Percentiles rank a stretch among this genome's conserved stretches.
These are phyloP conservation scores for Blastobotrys persicus DNA, from an alignment of 1,139 yeast species.

Conservation along the genomic window DNA sequence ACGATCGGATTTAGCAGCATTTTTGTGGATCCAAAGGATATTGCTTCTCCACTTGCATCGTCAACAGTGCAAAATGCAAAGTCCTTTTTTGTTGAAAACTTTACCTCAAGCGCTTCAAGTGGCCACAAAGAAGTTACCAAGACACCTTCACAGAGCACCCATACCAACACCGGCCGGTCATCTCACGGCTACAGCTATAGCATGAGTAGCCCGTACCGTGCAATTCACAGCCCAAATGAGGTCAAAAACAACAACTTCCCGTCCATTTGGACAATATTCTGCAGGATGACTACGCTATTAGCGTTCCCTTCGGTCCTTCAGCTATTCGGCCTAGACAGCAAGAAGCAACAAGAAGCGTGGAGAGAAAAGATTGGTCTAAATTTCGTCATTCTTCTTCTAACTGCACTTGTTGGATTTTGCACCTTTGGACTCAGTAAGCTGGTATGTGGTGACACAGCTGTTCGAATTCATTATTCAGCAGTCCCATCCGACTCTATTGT, in stretches of 20 bases:
- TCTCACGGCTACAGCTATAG: not conserved
- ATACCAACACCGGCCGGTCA: not conserved
- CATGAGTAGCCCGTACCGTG: no score
- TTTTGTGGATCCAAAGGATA: constrained; percentile 15
- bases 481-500: constrained; percentile 59
- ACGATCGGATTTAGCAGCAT: constrained; percentile 17
- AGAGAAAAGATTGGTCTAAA: constrained; percentile 82
- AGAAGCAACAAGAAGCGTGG: constrained; percentile 85
- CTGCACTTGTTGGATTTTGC: constrained; percentile 69
- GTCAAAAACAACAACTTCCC: constrained; percentile 25
- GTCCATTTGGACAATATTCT: constrained; percentile 73
- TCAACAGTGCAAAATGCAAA: not conserved
- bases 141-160: not conserved
- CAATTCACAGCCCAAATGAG: not conserved
- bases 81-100: constrained; percentile 1
- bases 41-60: constrained; percentile 3
- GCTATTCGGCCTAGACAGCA: constrained; percentile 64
- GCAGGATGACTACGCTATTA: constrained; percentile 74
- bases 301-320: constrained; percentile 78
- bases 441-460: constrained; percentile 53
- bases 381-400: constrained; percentile 63
- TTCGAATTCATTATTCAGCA: constrained; percentile 54
- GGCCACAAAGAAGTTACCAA: not conserved
- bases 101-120: not conserved
- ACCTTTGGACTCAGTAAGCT: constrained; percentile 83